Conservation (phyloP, 208 protist genomes). For the Leishmania aethiopica region DNA sequence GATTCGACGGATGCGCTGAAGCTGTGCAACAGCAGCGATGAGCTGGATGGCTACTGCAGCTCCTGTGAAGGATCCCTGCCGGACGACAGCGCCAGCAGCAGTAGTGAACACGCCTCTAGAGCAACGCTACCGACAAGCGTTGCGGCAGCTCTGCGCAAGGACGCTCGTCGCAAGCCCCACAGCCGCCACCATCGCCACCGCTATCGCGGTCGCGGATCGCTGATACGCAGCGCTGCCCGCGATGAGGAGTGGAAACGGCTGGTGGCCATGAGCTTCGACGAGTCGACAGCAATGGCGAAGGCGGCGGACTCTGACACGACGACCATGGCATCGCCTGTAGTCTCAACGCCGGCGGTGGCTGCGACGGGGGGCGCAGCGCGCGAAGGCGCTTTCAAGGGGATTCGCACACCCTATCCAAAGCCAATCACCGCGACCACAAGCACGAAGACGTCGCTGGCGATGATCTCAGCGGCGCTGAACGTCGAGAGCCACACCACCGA, state of each 20-base stretch:
- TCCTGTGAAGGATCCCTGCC: conserved; percentile 26
- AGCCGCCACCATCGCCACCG: not conserved
- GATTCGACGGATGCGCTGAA: not conserved
- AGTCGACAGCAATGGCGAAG: not conserved
- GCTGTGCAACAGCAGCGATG: conserved; percentile 21
- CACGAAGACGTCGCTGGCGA: conserved; percentile 25
- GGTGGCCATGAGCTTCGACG: conserved; percentile 2
- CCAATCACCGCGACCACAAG: conserved; percentile 18
- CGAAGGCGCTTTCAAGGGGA: not conserved
- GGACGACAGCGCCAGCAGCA: conserved; percentile 17
- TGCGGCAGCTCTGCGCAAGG: not conserved
- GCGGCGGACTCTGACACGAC: not conserved
- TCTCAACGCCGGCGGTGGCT: not conserved
- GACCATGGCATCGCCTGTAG: not conserved
- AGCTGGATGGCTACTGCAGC: conserved; percentile 35
- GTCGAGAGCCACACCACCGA: conserved; percentile 9
- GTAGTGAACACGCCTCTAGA: not conserved
- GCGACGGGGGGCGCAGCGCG: not conserved
- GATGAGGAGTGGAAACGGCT: conserved; percentile 27
- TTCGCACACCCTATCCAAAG: conserved; percentile 1
- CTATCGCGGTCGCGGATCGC: conserved; percentile 1
- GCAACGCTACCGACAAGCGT: not conserved
- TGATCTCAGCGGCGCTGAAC: conserved; percentile 24
- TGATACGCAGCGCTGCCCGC: conserved; percentile 10
- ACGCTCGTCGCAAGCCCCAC: not conserved